Evolutionary conservation across 1,284 basidiomycete species (phyloP).

Genomic region (Heliocybe sulcata): DNA sequence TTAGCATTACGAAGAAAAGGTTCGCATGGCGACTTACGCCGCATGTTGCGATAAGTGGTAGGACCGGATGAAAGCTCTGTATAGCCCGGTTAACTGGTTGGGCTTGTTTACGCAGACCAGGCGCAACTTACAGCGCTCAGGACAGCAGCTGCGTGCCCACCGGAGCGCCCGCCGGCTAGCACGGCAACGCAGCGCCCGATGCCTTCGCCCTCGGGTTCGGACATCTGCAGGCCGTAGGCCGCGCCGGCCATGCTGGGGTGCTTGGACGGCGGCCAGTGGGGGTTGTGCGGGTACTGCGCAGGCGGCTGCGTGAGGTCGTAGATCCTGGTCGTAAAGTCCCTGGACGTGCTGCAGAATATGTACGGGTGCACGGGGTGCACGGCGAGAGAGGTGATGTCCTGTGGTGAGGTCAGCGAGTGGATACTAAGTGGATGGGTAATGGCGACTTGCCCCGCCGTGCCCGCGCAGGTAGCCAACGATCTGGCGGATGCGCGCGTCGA

Average conservation of each 20-base stretch:
- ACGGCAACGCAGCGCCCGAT: constrained; percentile 56
- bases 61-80: constrained; percentile 54
- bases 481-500: constrained; percentile 31
- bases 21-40: constrained; percentile 38
- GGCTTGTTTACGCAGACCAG: neutral
- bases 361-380: constrained; percentile 52
- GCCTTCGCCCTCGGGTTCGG: constrained; percentile 50
- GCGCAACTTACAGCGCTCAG: constrained; percentile 46
- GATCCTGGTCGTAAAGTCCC: constrained; percentile 57
- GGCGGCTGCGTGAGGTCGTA: constrained; percentile 46
- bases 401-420: constrained; percentile 8
- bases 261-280: constrained; percentile 46
- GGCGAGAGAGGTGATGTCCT: constrained; percentile 62
- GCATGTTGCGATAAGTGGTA: constrained; percentile 64
- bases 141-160: constrained; percentile 64
- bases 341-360: constrained; percentile 60
- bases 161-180: constrained; percentile 59
- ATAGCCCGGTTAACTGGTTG: neutral
- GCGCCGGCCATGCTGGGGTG: constrained; percentile 51
- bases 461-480: constrained; percentile 47
- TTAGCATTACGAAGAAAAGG: constrained; percentile 1
- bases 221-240: constrained; percentile 59
- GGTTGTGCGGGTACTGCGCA: constrained; percentile 35
- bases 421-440: constrained; percentile 3
- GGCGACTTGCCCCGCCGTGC: constrained; percentile 55